Evolutionary conservation across 148 eudicot species (phyloP).

Genomic region (Fagopyrum esculentum): DNA sequence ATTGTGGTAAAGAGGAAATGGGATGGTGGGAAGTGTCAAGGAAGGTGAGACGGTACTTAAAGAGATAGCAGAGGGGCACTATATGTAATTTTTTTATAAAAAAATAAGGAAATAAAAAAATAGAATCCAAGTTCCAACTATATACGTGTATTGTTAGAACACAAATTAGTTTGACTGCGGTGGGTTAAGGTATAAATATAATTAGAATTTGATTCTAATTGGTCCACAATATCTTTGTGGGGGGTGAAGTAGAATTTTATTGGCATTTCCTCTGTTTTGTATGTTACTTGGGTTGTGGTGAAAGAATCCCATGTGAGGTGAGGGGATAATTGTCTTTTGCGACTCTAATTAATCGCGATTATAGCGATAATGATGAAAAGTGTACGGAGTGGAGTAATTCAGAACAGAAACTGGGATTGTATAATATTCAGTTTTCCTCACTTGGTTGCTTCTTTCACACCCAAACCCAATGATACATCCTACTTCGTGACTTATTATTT

Average conservation of each 20-base stretch:
- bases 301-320: slow-evolving; percentile 11
- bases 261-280: not conserved
- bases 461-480: not conserved
- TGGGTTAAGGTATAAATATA: not conserved
- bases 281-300: not conserved
- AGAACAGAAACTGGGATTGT: too few species aligned
- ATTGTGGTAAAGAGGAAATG: not conserved
- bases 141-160: not conserved
- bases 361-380: not conserved
- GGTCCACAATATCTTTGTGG: slow-evolving; percentile 6
- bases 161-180: not conserved
- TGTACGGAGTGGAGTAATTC: not conserved
- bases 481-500: not conserved
- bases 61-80: not conserved
- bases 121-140: not conserved
- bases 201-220: not conserved
- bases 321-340: not conserved
- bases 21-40: not conserved
- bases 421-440: too few species aligned
- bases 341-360: not conserved
- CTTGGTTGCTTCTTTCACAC: slow-evolving; percentile 3
- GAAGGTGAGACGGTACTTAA: not conserved
- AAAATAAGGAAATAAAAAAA: not conserved
- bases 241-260: not conserved
- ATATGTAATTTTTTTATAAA: not conserved